phyloP scores from a whole-genome alignment of 768 basidiomycete species.

The Austroboletus festivus region DNA sequence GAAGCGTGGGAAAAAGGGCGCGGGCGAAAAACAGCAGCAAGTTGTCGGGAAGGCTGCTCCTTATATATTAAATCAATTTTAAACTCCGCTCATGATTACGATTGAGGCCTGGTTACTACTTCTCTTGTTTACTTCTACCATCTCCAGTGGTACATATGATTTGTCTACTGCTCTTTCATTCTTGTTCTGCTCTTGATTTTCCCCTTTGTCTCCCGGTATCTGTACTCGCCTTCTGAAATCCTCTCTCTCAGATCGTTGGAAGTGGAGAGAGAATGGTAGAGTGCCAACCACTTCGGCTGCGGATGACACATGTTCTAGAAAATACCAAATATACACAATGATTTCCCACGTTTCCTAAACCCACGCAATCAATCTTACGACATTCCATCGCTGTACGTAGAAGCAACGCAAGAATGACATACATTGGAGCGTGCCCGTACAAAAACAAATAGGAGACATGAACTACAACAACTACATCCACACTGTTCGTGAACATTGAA shows the following conservation, averaged over 20 bases:
- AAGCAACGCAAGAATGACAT: background rate
- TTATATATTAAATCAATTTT: constrained; percentile 29
- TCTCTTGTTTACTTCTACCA: constrained; percentile 28
- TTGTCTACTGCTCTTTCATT: constrained; percentile 1
- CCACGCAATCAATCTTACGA: constrained; percentile 5
- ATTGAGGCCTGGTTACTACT: constrained; percentile 4
- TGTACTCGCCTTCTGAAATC: background rate
- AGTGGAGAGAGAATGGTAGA: background rate
- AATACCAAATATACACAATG: constrained; percentile 10
- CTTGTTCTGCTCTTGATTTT: background rate
- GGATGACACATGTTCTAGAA: constrained; percentile 29
- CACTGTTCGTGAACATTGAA: background rate
- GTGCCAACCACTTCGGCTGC: background rate
- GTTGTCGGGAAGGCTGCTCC: constrained; percentile 7
- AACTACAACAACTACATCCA: no score
- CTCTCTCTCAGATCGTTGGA: background rate
- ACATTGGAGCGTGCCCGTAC: constrained; percentile 3
- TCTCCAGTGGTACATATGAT: constrained; percentile 6
- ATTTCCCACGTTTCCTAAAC: constrained; percentile 12
- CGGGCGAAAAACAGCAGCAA: constrained; percentile 23
- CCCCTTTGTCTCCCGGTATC: background rate
- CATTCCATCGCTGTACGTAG: background rate
- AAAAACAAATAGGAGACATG: constrained; percentile 6
- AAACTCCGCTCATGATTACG: constrained; percentile 31
- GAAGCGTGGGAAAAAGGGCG: constrained; percentile 28